These are phyloP conservation scores for Fraxinus sp. DNA, from an alignment of 305 asterid species.

Conservation along the genomic window DNA sequence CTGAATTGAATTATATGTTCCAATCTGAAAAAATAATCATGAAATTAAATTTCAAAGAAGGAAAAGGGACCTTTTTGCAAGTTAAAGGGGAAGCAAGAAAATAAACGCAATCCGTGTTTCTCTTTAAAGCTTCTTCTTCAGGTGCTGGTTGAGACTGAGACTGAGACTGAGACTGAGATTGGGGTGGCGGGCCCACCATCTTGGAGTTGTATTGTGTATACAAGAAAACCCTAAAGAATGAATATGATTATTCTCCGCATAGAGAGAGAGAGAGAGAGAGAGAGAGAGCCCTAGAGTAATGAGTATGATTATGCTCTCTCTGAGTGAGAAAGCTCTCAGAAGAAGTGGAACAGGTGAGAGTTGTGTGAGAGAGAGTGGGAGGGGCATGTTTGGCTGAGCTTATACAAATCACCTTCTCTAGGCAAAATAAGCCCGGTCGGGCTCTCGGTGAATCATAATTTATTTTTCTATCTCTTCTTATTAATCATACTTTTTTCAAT, in stretches of 20 bases:
- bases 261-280: not conserved
- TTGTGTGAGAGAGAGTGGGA: not conserved
- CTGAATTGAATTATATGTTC: not conserved
- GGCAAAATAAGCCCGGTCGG: no score
- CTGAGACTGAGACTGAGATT: not conserved
- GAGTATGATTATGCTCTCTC: not conserved
- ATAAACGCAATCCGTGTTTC: constrained; percentile 89
- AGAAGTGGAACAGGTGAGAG: not conserved
- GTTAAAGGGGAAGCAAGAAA: constrained; percentile 93
- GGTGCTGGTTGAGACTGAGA: constrained; percentile 25
- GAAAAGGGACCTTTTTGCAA: constrained; percentile 69
- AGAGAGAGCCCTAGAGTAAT: not conserved
- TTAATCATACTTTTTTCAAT: no score
- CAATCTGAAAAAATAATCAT: not conserved
- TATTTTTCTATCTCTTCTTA: no score
- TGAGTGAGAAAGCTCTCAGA: not conserved
- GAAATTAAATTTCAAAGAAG: not conserved
- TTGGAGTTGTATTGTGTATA: not conserved
- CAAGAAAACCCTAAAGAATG: not conserved
- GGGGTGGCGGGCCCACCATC: not conserved
- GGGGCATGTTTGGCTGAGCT: not conserved
- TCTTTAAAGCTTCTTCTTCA: constrained; percentile 74
- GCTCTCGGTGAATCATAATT: no score
- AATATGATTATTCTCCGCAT: not conserved
- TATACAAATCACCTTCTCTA: not conserved